Conservation (phyloP, 2,329 filamentous ascomycete species). For the Uncinocarpus reesii region DNA sequence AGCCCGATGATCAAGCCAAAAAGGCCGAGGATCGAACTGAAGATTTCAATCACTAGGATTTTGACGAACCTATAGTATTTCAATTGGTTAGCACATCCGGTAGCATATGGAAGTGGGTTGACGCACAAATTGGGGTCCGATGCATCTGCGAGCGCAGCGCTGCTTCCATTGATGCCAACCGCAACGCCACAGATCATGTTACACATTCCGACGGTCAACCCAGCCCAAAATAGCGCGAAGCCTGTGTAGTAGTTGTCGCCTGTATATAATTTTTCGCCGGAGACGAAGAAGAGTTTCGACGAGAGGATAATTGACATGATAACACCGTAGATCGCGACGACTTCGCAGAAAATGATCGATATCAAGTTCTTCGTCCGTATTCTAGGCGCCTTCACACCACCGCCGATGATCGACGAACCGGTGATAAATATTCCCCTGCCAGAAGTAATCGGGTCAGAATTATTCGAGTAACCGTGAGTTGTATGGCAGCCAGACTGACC, state of each 20-base stretch:
- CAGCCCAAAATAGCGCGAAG: constrained; percentile 91
- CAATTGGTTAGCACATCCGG: background rate
- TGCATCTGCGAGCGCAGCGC: constrained; percentile 90
- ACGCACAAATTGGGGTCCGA: constrained; percentile 80
- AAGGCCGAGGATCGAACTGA: constrained; percentile 91
- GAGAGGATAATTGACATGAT: constrained; percentile 99
- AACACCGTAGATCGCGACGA: constrained; percentile 98
- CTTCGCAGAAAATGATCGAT: constrained; percentile 99
- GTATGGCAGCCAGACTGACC: constrained; percentile 45
- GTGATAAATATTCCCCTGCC: constrained; percentile 97
- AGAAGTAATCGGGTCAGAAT: constrained; percentile 7
- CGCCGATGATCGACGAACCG: constrained; percentile 91
- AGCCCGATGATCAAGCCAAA: constrained; percentile 95
- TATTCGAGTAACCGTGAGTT: background rate
- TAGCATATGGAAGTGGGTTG: background rate
- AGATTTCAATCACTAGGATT: constrained; percentile 98
- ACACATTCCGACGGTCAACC: constrained; percentile 86
- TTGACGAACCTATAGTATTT: constrained; percentile 74
- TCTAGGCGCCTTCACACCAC: constrained; percentile 88
- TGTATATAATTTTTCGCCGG: constrained; percentile 56
- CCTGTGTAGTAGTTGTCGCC: constrained; percentile 84
- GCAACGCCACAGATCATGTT: constrained; percentile 93
- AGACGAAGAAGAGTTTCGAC: constrained; percentile 63
- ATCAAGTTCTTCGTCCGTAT: constrained; percentile 99
- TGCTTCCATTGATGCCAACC: constrained; percentile 95